These are phyloP conservation scores for Boletus tomentosulus DNA, from an alignment of 768 basidiomycete genomes.

Conservation along the genomic window DNA sequence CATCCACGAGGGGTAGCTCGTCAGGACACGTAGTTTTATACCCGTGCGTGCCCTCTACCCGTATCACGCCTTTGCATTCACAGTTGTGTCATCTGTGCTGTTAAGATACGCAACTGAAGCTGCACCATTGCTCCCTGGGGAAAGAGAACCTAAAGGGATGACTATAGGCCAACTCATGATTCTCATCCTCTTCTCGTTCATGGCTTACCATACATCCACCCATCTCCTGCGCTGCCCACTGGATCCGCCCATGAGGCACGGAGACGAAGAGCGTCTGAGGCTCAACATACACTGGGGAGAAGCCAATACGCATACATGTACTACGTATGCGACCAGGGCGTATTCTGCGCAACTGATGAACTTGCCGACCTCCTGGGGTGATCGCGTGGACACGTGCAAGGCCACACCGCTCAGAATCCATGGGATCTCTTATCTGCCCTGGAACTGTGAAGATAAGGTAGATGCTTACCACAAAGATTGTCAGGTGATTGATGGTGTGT, in stretches of 20 bases:
- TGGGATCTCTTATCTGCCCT: slow-evolving; percentile 16
- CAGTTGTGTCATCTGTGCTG: not conserved
- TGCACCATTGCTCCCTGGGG: not conserved
- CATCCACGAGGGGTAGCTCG: not conserved
- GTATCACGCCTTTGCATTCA: not conserved
- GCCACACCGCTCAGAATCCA: slow-evolving; percentile 19
- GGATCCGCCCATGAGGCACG: not conserved
- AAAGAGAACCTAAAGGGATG: not conserved
- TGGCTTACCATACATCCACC: not conserved
- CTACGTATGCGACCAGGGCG: slow-evolving; percentile 24
- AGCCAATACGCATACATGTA: slow-evolving; percentile 20
- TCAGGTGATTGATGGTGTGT: no score
- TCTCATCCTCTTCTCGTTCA: not conserved
- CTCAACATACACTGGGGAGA: slow-evolving; percentile 21
- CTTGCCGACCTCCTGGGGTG: slow-evolving; percentile 18
- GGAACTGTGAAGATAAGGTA: slow-evolving; percentile 24
- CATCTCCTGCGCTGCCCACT: not conserved
- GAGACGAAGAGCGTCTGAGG: slow-evolving; percentile 24
- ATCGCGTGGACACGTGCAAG: slow-evolving; percentile 20
- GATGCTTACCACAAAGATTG: no score
- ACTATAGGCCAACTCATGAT: not conserved
- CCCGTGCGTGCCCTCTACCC: not conserved
- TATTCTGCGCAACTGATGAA: slow-evolving; percentile 30
- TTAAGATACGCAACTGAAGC: not conserved
- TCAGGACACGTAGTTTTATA: not conserved